Conservation (phyloP, 225 moss, liverwort and hornwort genomes). For the Thuidium tamariscinum region DNA sequence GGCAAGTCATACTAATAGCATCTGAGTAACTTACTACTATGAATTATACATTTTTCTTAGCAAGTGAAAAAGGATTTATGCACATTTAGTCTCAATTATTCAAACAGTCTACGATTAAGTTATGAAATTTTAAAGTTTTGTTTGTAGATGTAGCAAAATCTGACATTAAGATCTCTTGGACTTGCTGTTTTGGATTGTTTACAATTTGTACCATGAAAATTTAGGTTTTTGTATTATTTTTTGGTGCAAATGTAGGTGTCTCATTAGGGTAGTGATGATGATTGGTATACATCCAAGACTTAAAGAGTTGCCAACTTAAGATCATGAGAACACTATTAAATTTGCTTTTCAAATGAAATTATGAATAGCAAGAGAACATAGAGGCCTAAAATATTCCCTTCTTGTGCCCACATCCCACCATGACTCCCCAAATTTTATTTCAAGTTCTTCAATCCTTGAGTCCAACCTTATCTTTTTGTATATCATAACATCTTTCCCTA, state of each 20-base stretch:
- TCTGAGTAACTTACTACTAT: not conserved
- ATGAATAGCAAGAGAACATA: accelerated
- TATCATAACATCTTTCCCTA: accelerated
- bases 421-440: not conserved
- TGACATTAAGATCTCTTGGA: accelerated
- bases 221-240: accelerated
- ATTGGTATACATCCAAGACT: not conserved
- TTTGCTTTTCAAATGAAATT: not conserved
- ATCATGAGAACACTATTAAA: accelerated
- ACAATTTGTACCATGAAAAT: too few species aligned
- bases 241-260: not conserved
- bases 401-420: accelerated
- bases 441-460: not conserved
- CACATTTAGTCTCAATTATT: not conserved
- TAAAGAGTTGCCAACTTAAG: accelerated
- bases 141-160: not conserved
- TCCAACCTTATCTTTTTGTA: accelerated
- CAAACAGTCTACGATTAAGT: not conserved
- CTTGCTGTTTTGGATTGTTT: not conserved
- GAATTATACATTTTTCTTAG: not conserved
- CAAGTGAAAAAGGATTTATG: not conserved
- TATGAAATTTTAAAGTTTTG: not conserved
- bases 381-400: not conserved
- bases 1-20: not conserved
- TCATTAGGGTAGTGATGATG: accelerated